phyloP scores from a whole-genome alignment of 768 basidiomycete genomes.

The Amanita inopinata region DNA sequence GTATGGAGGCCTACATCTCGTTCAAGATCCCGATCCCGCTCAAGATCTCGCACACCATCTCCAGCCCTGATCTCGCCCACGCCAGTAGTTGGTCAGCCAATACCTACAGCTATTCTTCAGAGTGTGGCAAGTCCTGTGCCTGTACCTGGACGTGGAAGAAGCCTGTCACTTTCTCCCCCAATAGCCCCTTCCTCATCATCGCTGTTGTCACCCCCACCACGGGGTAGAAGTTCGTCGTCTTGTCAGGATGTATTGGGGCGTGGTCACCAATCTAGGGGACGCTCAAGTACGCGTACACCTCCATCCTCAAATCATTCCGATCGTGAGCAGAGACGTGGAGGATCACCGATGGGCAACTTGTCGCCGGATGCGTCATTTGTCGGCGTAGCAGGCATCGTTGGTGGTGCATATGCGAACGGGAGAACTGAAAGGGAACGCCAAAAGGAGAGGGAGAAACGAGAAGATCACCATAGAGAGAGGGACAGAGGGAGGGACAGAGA shows the following conservation, averaged over 20 bases:
- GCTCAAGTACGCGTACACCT: conserved; percentile 7
- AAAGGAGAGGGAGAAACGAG: conserved; percentile 11
- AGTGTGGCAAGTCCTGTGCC: not conserved
- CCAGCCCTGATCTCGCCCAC: conserved; percentile 15
- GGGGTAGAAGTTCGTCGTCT: conserved; percentile 6
- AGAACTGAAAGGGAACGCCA: conserved; percentile 8
- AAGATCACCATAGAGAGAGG: conserved; percentile 9
- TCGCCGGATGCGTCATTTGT: conserved; percentile 8
- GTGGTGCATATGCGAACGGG: conserved; percentile 6
- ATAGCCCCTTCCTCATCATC: conserved; percentile 4
- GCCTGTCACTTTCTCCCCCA: conserved; percentile 1
- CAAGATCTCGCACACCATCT: conserved; percentile 37
- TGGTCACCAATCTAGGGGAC: conserved; percentile 1
- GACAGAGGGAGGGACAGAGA: conserved; percentile 10
- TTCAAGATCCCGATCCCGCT: conserved; percentile 24
- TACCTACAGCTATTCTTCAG: not conserved
- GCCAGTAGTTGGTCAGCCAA: not conserved
- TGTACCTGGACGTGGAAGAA: not conserved
- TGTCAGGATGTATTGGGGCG: conserved; percentile 4
- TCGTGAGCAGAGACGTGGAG: conserved; percentile 1
- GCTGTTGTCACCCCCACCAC: conserved; percentile 3
- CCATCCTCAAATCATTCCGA: conserved; percentile 7
- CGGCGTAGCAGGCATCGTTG: conserved; percentile 4
- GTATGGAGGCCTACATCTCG: not conserved
- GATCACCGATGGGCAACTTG: conserved; percentile 8